These are phyloP conservation scores for Paramyrothecium roridum DNA, from an alignment of 2,329 filamentous ascomycete species.

Conservation along the genomic window DNA sequence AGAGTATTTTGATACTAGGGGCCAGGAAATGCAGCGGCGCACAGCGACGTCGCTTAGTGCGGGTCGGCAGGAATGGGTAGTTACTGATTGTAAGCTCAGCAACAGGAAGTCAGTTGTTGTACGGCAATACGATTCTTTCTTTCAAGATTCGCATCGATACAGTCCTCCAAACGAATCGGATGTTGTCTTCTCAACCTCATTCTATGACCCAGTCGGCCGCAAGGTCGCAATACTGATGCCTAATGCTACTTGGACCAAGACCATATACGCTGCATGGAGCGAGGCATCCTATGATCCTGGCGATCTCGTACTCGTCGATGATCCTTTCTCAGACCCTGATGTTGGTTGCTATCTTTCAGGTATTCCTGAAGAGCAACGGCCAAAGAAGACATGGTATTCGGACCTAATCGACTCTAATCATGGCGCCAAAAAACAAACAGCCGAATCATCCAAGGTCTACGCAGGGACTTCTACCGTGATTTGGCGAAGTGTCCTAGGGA, in stretches of 20 bases:
- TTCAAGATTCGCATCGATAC: background rate
- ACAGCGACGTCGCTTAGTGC: background rate
- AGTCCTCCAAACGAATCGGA: background rate
- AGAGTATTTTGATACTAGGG: background rate
- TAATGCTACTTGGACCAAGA: background rate
- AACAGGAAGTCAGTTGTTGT: background rate
- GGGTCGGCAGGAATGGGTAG: background rate
- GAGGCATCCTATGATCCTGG: background rate
- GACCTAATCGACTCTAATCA: background rate
- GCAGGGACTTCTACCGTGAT: background rate
- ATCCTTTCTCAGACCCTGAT: background rate
- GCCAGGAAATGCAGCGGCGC: background rate
- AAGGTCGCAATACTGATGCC: background rate
- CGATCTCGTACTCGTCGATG: background rate
- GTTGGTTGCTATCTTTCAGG: background rate
- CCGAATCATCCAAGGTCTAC: background rate
- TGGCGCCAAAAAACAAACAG: background rate
- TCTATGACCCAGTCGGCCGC: background rate
- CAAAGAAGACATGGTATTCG: background rate
- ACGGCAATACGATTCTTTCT: background rate
- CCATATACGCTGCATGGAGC: background rate
- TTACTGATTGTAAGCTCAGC: background rate
- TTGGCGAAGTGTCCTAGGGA: background rate
- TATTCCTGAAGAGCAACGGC: background rate
- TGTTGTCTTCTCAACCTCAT: background rate